Percentiles rank a stretch among this genome's conserved stretches.
These are phyloP conservation scores for Digitaria exilis DNA, from an alignment of 202 grass and related monocot species.

Conservation along the genomic window DNA sequence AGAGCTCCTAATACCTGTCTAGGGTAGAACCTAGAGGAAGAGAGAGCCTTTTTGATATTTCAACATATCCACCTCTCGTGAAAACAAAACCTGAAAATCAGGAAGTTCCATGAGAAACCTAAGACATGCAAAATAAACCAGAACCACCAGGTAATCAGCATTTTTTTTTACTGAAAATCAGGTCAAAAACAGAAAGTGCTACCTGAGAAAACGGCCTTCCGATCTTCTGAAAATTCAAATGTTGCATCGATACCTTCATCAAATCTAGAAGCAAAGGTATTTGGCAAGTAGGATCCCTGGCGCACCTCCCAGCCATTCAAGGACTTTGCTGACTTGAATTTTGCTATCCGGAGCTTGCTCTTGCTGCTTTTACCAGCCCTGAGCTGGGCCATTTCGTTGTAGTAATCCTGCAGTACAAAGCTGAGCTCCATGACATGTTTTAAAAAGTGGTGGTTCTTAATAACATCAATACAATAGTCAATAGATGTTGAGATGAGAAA, in stretches of 20 bases:
- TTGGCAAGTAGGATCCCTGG: constrained; percentile 72
- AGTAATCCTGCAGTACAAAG: constrained; percentile 70
- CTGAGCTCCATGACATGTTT: constrained; percentile 4
- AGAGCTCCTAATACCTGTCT: constrained; percentile 64
- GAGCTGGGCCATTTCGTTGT: constrained; percentile 85
- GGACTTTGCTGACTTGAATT: constrained; percentile 84
- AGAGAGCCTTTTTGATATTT: constrained; percentile 83
- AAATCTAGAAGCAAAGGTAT: constrained; percentile 63
- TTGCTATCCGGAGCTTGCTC: constrained; percentile 90
- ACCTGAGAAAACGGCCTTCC: constrained; percentile 77
- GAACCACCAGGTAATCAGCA: neutral
- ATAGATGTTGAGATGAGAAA: neutral
- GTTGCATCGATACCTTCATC: constrained; percentile 85
- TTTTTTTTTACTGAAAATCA: too few relatives aligned
- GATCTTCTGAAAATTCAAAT: constrained; percentile 72
- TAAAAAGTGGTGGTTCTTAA: neutral
- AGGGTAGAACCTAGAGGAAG: constrained; percentile 94
- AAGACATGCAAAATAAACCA: constrained; percentile 11
- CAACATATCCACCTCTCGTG: constrained; percentile 90
- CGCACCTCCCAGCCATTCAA: constrained; percentile 80
- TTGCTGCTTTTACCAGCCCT: constrained; percentile 99
- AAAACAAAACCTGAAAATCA: constrained; percentile 84
- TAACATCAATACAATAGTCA: constrained; percentile 2
- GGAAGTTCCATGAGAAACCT: neutral
- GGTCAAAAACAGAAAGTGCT: constrained; percentile 1